Base-by-base conservation (phyloP, 2,329 filamentous ascomycete genomes). In the Cordyceps tenuipes region DNA sequence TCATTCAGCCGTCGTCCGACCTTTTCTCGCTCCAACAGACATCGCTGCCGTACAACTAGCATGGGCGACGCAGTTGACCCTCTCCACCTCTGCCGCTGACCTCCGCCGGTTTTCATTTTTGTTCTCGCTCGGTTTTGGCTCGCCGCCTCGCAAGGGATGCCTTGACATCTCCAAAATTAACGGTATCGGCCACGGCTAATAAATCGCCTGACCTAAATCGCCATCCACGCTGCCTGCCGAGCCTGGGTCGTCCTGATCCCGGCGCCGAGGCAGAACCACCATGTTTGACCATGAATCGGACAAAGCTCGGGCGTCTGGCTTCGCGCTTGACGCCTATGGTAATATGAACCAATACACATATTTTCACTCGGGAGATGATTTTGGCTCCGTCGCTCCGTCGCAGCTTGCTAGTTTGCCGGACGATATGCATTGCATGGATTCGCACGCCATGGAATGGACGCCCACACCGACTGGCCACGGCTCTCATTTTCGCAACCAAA, bases 401-500 rank as follows among this genome's bases (percentile, higher is more conserved):
- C 23, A 60, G 21, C 51, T 60, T 15, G 39, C 58, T 2, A 51
- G 39, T 29, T 19, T 49, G 26, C 47, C 56, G 13, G 56, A 59
- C 36, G 56, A 52, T 15, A 51, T 59, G 39, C 31, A 21, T 23
- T 48, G 56, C 4, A 46, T 46, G n/a, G 56, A 59, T 21, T 43
- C 55, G 17, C 55, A 57, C 36, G 63, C 63, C 34, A 76, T 76
- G 74, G 74, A 76, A 63, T 76, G 74, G 74, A 66, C 69, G 12
- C 65, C 72, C 31, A 68, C 67, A 10, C 63, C 69, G 5, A 66
- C 68, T 13, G 67, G 70, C 41, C 64, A 68, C 48, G 67, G 72
- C 39, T 62, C 65, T 44, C 63, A 59, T 50, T 63, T 62, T 49
- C 60, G 39, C 52, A 46, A 65, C 51, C 31, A 46, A 5, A 57